phyloP scores from a whole-genome alignment of 305 asterid genomes.

The Plantago lanceolata region DNA sequence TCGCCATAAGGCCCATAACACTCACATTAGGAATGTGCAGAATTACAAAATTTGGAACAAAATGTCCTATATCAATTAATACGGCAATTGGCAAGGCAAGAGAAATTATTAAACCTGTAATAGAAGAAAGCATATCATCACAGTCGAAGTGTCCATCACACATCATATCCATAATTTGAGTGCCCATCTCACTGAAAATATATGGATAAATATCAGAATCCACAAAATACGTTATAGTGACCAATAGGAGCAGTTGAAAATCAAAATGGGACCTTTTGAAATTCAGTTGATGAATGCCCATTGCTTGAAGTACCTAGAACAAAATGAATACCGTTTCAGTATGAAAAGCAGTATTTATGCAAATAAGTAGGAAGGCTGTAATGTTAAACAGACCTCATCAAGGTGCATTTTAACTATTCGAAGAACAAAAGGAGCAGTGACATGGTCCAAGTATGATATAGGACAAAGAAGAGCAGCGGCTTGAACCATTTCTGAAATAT shows the following conservation, averaged over 20 bases:
- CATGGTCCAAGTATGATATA: slow-evolving; percentile 76
- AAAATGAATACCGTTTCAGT: slow-evolving; percentile 21
- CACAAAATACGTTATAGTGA: slow-evolving; percentile 16
- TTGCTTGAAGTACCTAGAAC: slow-evolving; percentile 52
- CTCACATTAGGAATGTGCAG: background rate
- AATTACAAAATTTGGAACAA: too few species aligned
- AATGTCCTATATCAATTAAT: too few species aligned
- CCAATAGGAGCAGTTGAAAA: slow-evolving; percentile 16
- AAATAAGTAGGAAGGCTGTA: slow-evolving; percentile 18
- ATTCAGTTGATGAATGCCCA: slow-evolving; percentile 91
- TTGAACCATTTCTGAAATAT: slow-evolving; percentile 67
- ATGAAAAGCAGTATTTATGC: slow-evolving; percentile 13
- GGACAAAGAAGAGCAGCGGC: slow-evolving; percentile 98
- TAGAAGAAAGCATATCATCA: slow-evolving; percentile 53
- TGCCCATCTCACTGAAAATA: slow-evolving; percentile 52
- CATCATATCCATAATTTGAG: slow-evolving; percentile 70
- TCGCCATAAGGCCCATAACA: background rate
- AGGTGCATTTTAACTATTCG: slow-evolving; percentile 64
- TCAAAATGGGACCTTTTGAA: slow-evolving; percentile 63
- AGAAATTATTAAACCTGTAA: slow-evolving; percentile 56
- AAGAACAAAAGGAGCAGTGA: slow-evolving; percentile 60
- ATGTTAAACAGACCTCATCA: slow-evolving; percentile 56
- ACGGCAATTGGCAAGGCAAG: background rate
- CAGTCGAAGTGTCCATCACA: slow-evolving; percentile 75
- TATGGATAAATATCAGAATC: slow-evolving; percentile 23